These are phyloP conservation scores for Sextonia rubra DNA, from an alignment of 164 flowering plant species.

Conservation along the genomic window DNA sequence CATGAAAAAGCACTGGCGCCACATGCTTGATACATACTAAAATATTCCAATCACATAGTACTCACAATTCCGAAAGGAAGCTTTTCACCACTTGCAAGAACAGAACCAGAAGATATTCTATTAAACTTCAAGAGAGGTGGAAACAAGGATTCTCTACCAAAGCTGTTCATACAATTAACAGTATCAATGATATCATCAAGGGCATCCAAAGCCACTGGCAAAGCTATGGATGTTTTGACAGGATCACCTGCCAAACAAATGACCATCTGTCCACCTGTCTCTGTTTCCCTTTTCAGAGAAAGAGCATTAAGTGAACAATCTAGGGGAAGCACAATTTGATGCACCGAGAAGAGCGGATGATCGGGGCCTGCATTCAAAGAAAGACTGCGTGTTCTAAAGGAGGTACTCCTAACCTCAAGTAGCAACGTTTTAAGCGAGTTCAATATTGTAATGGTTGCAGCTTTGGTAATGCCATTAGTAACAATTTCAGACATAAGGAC, in stretches of 20 bases:
- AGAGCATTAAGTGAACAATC: conserved; percentile 48
- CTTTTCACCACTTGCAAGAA: conserved; percentile 94
- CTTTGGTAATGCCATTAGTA: conserved; percentile 32
- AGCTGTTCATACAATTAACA: conserved; percentile 27
- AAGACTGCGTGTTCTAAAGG: conserved; percentile 54
- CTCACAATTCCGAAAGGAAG: conserved; percentile 92
- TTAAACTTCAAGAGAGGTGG: conserved; percentile 61
- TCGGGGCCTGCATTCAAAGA: conserved; percentile 28
- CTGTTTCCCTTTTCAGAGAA: conserved; percentile 42
- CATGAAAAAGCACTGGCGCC: not conserved
- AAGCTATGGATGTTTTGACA: conserved; percentile 60
- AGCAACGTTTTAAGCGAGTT: conserved; percentile 36
- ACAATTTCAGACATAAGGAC: conserved; percentile 42
- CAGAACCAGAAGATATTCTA: no score
- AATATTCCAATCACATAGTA: conserved; percentile 7
- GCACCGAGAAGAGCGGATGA: conserved; percentile 17
- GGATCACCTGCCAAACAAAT: conserved; percentile 72
- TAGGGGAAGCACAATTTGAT: conserved; percentile 36
- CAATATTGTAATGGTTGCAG: conserved; percentile 42
- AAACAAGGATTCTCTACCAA: conserved; percentile 37
- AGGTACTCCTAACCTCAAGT: conserved; percentile 35
- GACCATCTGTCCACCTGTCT: conserved; percentile 33
- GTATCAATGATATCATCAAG: conserved; percentile 47
- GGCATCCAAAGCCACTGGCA: conserved; percentile 80
- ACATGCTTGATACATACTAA: not conserved